Conservation (phyloP, 2,329 filamentous ascomycete genomes). For the Alternaria brassicicola region DNA sequence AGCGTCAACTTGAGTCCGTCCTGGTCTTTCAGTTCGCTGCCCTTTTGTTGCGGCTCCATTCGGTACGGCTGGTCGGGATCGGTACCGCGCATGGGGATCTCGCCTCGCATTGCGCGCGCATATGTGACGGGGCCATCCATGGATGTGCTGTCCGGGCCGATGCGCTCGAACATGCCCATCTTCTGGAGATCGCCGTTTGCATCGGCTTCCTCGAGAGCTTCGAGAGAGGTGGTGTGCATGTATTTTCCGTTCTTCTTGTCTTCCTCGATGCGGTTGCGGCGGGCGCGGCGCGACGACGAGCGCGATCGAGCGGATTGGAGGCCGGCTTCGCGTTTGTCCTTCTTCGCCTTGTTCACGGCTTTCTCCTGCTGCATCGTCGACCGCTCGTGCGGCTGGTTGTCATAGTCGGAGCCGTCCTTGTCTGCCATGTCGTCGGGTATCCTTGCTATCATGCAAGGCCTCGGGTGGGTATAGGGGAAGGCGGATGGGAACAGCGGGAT, state of each 20-base stretch:
- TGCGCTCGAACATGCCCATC: slow-evolving; percentile 61
- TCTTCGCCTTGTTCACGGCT: slow-evolving; percentile 51
- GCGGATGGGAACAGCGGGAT: not conserved
- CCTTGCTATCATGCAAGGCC: slow-evolving; percentile 26
- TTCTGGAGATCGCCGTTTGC: slow-evolving; percentile 56
- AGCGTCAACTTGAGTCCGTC: slow-evolving; percentile 74
- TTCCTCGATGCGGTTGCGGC: slow-evolving; percentile 55
- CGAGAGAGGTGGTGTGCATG: slow-evolving; percentile 58
- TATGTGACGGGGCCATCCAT: slow-evolving; percentile 64
- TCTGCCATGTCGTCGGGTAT: slow-evolving; percentile 40
- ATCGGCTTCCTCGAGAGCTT: slow-evolving; percentile 59
- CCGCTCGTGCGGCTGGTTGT: slow-evolving; percentile 43
- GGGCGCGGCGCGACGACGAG: slow-evolving; percentile 55
- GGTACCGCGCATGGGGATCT: slow-evolving; percentile 60
- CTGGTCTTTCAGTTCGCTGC: slow-evolving; percentile 55
- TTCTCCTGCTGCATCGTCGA: slow-evolving; percentile 56
- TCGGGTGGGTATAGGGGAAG: not conserved
- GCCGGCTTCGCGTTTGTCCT: slow-evolving; percentile 46
- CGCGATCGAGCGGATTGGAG: slow-evolving; percentile 54
- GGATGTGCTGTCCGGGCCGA: slow-evolving; percentile 61
- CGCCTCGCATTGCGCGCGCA: slow-evolving; percentile 59
- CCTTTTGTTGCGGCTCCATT: slow-evolving; percentile 50
- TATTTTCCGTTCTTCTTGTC: slow-evolving; percentile 56
- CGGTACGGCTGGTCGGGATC: slow-evolving; percentile 58
- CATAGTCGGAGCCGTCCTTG: slow-evolving; percentile 36